Evolutionary conservation across 345 rosid species (phyloP).

Genomic region (Zanthoxylum bungeanum): DNA sequence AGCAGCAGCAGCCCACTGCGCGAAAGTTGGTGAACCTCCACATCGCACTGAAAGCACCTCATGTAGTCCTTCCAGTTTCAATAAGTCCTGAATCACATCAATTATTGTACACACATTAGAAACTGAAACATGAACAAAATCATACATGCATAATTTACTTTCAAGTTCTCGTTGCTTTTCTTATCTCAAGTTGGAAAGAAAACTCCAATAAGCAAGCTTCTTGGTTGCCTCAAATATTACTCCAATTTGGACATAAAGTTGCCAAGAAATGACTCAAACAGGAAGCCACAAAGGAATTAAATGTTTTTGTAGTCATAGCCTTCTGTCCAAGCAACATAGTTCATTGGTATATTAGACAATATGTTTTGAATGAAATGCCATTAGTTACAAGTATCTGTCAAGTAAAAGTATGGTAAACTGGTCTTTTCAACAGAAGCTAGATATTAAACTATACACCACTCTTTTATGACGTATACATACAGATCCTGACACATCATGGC

Average conservation of each 20-base stretch:
- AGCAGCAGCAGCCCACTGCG: conserved; percentile 94
- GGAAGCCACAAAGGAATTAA: neutral
- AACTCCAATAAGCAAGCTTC: neutral
- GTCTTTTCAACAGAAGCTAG: neutral
- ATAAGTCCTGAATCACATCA: conserved; percentile 51
- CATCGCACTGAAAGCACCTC: conserved; percentile 65
- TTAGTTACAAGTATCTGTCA: neutral
- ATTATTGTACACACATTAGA: conserved; percentile 10
- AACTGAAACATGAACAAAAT: neutral
- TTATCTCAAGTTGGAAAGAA: neutral
- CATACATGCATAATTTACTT: neutral
- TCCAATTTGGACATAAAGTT: neutral
- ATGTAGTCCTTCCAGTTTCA: conserved; percentile 82
- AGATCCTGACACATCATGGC: neutral
- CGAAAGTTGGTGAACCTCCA: conserved; percentile 70
- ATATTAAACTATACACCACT: neutral
- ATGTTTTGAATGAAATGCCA: neutral
- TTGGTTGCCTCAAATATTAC: neutral
- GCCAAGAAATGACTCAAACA: neutral
- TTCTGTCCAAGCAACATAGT: conserved; percentile 1
- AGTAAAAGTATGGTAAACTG: neutral
- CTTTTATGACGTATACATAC: neutral
- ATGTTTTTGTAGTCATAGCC: neutral
- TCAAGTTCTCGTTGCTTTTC: neutral
- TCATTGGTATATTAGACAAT: neutral